Percentiles rank a stretch among this genome's conserved stretches.
phyloP scores from a whole-genome alignment of 164 flowering plant species.

The grape (Vitis vinifera) region ASM3070453v1 NC_081819.1:18355001-18355500 shows the following conservation, averaged over 20 bases:
- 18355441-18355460: too few relatives aligned
- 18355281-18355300: neutral
- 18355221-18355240: slow-evolving; percentile 67
- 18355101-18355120: slow-evolving; percentile 60
- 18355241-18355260: slow-evolving; percentile 63
- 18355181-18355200: slow-evolving; percentile 67
- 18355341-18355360: too few relatives aligned
- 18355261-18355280: neutral
- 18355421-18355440: too few relatives aligned
- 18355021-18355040: slow-evolving; percentile 52
- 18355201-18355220: slow-evolving; percentile 27
- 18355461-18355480: too few relatives aligned
- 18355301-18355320: neutral
- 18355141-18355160: slow-evolving; percentile 76
- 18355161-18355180: slow-evolving; percentile 76
- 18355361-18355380: too few relatives aligned
- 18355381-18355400: too few relatives aligned
- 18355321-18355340: too few relatives aligned
- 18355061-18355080: slow-evolving; percentile 77
- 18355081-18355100: slow-evolving; percentile 73
- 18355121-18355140: slow-evolving; percentile 50
- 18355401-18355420: too few relatives aligned
- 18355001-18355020: slow-evolving; percentile 72
- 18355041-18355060: slow-evolving; percentile 82
- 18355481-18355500: too few relatives aligned